Conservation (phyloP, 225 moss, liverwort and hornwort species). For the Anthoceros angustus region DNA sequence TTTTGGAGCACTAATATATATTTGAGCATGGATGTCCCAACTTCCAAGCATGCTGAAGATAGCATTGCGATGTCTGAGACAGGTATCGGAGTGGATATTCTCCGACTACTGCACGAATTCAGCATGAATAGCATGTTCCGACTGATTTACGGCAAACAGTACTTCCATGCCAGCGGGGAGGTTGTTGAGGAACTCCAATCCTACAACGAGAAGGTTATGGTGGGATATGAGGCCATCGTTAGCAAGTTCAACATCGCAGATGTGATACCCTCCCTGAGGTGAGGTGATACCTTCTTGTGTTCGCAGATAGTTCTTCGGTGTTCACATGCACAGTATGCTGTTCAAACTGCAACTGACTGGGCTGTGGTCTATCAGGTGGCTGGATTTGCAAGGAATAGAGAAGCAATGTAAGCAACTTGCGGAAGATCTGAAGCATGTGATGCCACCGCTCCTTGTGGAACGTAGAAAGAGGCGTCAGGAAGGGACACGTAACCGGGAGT, state of each 20-base stretch:
- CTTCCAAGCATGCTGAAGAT: not conserved
- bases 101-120: not conserved
- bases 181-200: not conserved
- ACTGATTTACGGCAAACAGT: not conserved
- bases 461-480: not conserved
- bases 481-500: conserved; percentile 4
- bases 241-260: not conserved
- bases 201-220: not conserved
- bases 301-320: not conserved
- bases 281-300: not conserved
- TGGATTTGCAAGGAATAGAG: conserved; percentile 4
- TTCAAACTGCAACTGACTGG: not conserved
- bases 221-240: not conserved
- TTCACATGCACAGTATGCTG: not conserved
- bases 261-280: not conserved
- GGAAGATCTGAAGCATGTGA: not conserved
- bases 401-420: not conserved
- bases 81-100: not conserved
- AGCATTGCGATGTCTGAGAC: not conserved
- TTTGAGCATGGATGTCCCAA: not conserved
- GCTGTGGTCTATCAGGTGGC: not conserved
- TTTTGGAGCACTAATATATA: not conserved
- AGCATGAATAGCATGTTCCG: not conserved
- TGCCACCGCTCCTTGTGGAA: not conserved
- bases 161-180: not conserved